A percentile compares a stretch with the other conserved stretches of the same genome.
Conservation (phyloP, 306 rosid species). For the Cucumis cinereus region DNA sequence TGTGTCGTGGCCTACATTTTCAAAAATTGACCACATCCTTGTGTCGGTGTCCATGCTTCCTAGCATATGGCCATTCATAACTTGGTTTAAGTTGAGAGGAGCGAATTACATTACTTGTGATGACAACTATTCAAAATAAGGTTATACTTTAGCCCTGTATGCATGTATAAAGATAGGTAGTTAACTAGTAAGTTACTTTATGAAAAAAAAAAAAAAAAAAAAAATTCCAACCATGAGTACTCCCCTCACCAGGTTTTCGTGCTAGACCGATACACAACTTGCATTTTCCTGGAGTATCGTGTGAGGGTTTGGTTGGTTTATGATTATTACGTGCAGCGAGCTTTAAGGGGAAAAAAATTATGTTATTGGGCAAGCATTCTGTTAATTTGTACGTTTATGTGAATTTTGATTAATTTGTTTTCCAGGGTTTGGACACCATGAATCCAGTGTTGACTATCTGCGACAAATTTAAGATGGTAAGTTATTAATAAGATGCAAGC, state of each 20-base stretch:
- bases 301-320: not conserved
- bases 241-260: not conserved
- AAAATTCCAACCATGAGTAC: not conserved
- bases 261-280: not conserved
- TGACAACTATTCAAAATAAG: not conserved
- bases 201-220: too few species aligned
- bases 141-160: not conserved
- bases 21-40: too few species aligned
- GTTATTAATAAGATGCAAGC: not conserved
- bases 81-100: not conserved
- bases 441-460: slow-evolving; percentile 58
- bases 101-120: not conserved
- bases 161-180: not conserved
- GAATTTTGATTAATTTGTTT: slow-evolving; percentile 9
- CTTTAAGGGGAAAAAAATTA: not conserved
- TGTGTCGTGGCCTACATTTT: too few species aligned
- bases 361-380: not conserved
- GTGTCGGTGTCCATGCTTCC: too few species aligned
- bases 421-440: slow-evolving; percentile 67
- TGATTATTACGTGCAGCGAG: too few species aligned
- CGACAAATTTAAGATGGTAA: slow-evolving; percentile 58
- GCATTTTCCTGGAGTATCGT: not conserved
- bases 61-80: not conserved
- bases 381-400: not conserved
- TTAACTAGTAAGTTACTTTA: not conserved